Base-by-base conservation (phyloP, 2,329 filamentous ascomycete species). In the Dothistroma septosporum region DNA sequence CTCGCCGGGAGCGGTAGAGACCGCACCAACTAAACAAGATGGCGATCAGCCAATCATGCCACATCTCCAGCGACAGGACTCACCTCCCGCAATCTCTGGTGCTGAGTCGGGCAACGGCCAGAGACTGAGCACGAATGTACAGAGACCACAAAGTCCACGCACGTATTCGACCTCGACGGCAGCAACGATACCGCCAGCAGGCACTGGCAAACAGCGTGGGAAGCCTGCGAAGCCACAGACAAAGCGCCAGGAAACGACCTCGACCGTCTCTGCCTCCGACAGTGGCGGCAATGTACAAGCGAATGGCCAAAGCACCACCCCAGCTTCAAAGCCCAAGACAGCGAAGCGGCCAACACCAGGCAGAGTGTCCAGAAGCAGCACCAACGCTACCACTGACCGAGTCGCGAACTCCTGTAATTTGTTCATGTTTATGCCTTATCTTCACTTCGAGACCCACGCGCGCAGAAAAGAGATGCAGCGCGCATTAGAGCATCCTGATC, bases 401-500 rank as follows among this genome's bases (percentile, higher is more conserved):
- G 22, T 19, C 8, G 14, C 24, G 31, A 53, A 53, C 24, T 52
- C 60, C 22, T 64, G 72, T 55, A 74, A 77, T 67, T 65, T 79
- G 60, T 72, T 75, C 70, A 64, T 80, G 61, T 82, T 85, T 74
- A 86, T 87, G 83, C 85, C 85, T 0, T 88, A 86, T 66, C 73
- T 88, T 3, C 85, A 87, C 68, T 87, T 86, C 55, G 85, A 88
- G 67, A 85, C 84, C 0, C 79, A 85, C 52, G 75, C 79, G 55
- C 55, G 64, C 12, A 61, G 62, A 3, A 60, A 59, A 57, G 79
- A 80, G 65, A 86, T 88, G 85, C 82, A 82, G 57, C 74, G 80
- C 19, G 80, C 82, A 1, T 85, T 83, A 41, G 71, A 76, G 28
- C 60, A 68, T 19, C 58, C 61, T 11, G 57, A 62, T 12, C 50